Evolutionary conservation across 2,329 filamentous ascomycete genomes (phyloP), one percentile per base, ranked within the genome.

Genomic region (Colletotrichum tanaceti): DNA sequence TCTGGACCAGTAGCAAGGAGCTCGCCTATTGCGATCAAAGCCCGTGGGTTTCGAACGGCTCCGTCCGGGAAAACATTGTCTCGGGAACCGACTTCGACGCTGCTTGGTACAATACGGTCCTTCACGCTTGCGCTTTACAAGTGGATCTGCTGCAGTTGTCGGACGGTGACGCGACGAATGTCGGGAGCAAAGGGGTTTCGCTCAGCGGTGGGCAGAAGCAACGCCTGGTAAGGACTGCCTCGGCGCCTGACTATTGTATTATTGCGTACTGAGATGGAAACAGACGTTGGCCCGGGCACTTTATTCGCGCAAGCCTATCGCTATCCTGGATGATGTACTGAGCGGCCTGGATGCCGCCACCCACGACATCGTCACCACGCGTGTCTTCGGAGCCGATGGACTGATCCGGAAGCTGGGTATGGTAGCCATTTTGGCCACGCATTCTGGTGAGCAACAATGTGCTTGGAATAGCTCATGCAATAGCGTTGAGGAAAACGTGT

Each of bases 291-390:
- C 84, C 2, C 76, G 85, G n/a, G 83, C 84, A 1, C 72, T 86
- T 0, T 87, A 84, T 64, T 75, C 80, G 1, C 71, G 75, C 10
- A 75, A 73, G 5, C 71, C 77, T 1, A 73, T 85, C 1, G 20
- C 83, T 2, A 28, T 86, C 3, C 72, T 86, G 0, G 85, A 87
- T 59, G 83, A 86, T 62, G 73, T 79, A 0, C 79, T 86, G 43
- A 82, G 82, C 50, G 80, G 79, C 0, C 76, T 85, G 4, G 84
- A 85, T 65, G 75, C 77, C 1, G 74, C 79, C 3, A 87, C 85
- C 0, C 76, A 81, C 18, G 71, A 78, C 5, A 70, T 74, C 1
- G 76, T 87, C 5, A 82, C 85, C 52, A 72, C 79, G 9, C 76
- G 77, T 3, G 73, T 86, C 0, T 73, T 86, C 6, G 79, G 81